Base-by-base conservation (phyloP, 176 grass and related monocot species). In the Phyllostachys edulis region DNA sequence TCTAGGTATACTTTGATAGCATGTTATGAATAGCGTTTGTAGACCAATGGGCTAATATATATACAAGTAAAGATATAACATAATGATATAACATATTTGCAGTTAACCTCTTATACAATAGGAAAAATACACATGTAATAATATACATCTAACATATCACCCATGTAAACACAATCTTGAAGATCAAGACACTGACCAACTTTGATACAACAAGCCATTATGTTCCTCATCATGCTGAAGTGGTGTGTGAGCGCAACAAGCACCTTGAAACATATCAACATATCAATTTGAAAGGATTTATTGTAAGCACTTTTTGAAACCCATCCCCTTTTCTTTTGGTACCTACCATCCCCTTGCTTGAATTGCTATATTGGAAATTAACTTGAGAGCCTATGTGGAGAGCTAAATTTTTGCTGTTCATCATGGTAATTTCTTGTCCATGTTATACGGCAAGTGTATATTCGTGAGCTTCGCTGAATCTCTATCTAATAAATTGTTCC, bases 221-320 rank as follows among this genome's bases (percentile, higher is more conserved):
- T 87, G 92, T 94, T 39, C 94, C 94, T 9, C 92, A 94, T 86
- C 80, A 94, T 63, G 86, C 92, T 65, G 94, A 97, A 75, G 69
- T 97, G 51, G 83, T 92, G n/a, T 78, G 91, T 83, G 88, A 97
- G 72, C 78, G 73, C 69, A 92, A 94, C 92, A 92, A 77, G 56
- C 80, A 87, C 20, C 60, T 68, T 52, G 81, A 88, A 57, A 67
- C 63, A 20, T 76, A 89, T 42, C 63, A 82, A 9, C 71, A 42
- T 73, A 90, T 92, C 46, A 92, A 94, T 77, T 40, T 92, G 59
- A 94, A 94, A 82, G 94, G 94, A 41, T 97, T 97, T 81, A 91
- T 97, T 70, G 90, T 94, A 76, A 97, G 80, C 21, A 67, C 38
- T 1, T 59, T 49, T 27, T 47, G 5, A 73, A 56, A 67, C 6